phyloP scores from a whole-genome alignment of 2,329 filamentous ascomycete species.

The Metarhizium anisopliae region DNA sequence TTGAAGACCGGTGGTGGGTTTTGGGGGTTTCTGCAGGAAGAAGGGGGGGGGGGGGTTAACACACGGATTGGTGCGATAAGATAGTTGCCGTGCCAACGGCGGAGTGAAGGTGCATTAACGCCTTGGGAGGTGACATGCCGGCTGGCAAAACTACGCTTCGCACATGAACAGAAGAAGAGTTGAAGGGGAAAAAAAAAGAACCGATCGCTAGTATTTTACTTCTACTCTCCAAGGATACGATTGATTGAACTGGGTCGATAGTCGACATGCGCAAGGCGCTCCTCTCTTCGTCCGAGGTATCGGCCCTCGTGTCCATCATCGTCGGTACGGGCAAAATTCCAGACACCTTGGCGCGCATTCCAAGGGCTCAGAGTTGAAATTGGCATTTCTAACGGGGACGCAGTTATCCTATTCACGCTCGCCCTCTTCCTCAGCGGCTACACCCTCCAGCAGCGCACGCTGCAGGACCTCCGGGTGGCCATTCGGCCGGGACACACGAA shows the following conservation, averaged over 20 bases:
- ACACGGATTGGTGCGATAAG: constrained; percentile 22
- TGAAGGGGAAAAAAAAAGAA: background rate
- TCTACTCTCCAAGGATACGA: background rate
- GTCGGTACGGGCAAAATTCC: constrained; percentile 43
- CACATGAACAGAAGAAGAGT: background rate
- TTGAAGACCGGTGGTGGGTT: background rate
- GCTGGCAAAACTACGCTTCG: background rate
- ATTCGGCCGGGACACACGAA: constrained; percentile 45
- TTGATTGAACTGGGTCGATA: background rate
- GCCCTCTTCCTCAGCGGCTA: constrained; percentile 85
- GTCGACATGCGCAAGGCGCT: constrained; percentile 37
- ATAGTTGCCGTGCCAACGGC: constrained; percentile 34
- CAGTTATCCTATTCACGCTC: constrained; percentile 68
- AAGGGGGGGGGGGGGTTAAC: background rate
- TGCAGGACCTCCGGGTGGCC: constrained; percentile 65
- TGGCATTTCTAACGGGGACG: background rate
- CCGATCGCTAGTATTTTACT: background rate
- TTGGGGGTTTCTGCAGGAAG: constrained; percentile 9
- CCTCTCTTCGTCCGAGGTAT: constrained; percentile 62
- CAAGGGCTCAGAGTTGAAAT: constrained; percentile 7
- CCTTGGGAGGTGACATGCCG: background rate
- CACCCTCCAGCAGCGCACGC: constrained; percentile 76
- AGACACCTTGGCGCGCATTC: background rate
- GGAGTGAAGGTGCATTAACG: too few species aligned
- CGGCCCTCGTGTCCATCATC: constrained; percentile 52